phyloP scores from a whole-genome alignment of 2,329 filamentous ascomycete genomes.

The Didymella pinodella region DNA sequence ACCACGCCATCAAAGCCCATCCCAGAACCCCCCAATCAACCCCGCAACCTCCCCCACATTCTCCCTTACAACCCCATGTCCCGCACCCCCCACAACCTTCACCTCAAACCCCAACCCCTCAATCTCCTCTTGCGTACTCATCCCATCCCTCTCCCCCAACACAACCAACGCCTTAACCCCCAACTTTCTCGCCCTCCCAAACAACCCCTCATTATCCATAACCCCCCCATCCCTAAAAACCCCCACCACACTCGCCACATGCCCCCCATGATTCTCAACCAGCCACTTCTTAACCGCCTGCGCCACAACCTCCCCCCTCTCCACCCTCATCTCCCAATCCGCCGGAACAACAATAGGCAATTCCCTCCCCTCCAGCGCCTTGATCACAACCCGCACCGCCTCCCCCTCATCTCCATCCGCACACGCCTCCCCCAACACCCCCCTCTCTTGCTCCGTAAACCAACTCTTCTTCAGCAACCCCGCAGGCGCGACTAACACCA shows the following conservation, averaged over 20 bases:
- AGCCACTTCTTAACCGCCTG: slow-evolving; percentile 61
- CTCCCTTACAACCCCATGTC: slow-evolving; percentile 54
- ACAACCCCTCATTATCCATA: slow-evolving; percentile 50
- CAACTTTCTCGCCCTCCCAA: slow-evolving; percentile 35
- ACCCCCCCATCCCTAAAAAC: slow-evolving; percentile 58
- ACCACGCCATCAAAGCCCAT: background rate
- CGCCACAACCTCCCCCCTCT: slow-evolving; percentile 56
- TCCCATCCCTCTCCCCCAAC: slow-evolving; percentile 50
- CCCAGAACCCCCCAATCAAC: slow-evolving; percentile 43
- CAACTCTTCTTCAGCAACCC: slow-evolving; percentile 43
- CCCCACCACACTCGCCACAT: slow-evolving; percentile 56
- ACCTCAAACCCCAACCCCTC: slow-evolving; percentile 49
- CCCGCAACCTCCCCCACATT: slow-evolving; percentile 49
- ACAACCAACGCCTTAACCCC: slow-evolving; percentile 43
- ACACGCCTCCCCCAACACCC: background rate
- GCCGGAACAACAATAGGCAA: slow-evolving; percentile 48
- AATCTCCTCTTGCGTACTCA: slow-evolving; percentile 47
- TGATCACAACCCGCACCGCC: slow-evolving; percentile 48
- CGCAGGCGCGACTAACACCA: slow-evolving; percentile 56
- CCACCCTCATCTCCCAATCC: slow-evolving; percentile 57
- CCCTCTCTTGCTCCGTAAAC: background rate
- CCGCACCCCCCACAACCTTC: slow-evolving; percentile 48
- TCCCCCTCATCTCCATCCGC: slow-evolving; percentile 39
- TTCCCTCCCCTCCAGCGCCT: slow-evolving; percentile 55
- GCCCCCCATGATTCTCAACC: slow-evolving; percentile 56